Base-by-base conservation (phyloP, 768 basidiomycete species). In the Terana coerulea region DNA sequence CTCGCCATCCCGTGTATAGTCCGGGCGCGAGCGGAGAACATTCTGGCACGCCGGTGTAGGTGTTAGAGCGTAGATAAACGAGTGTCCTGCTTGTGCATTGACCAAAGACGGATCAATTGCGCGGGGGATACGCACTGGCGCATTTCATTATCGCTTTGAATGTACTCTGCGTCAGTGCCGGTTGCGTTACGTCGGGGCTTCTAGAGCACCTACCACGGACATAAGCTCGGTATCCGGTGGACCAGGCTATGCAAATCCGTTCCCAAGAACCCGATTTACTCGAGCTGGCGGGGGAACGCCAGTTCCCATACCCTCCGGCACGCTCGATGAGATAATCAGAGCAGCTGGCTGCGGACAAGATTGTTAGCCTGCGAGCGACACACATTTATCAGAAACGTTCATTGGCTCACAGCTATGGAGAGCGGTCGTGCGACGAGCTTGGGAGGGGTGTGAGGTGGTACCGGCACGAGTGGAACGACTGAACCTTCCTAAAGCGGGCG, bases 11-110 rank as follows among this genome's bases (percentile, higher is more conserved):
- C n/a, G 34, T 22, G 15, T 33, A 33, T 12, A 10, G 15, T 34
- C 30, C 19, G 14, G 8, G 30, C 21, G 21, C 25, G 6, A 15
- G 9, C 29, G 29, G 15, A 10, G 31, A 34, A 46, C 17, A 11
- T 33, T 46, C 45, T n/a, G n/a, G 29, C 17, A 33, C 30, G 7
- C 24, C 12, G 12, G 15, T 12, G 14, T n/a, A 55, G 54, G 54
- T 28, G 49, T 46, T 55, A 55, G 54, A 45, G 48, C 54, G 54
- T 36, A 51, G 48, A 39, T 55, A 55, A 46, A 31, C 29, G 8
- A 22, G 11, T 30, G 5, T 5, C 21, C 19, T 34, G 33, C 31
- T 28, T 35, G 5, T n/a, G 34, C 21, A 10, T 15, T 11, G 40
- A 19, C 17, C 11, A 26, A 17, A 26, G 19, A 15, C 33, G 33